phyloP scores from a whole-genome alignment of 768 basidiomycete species.

The Punctularia strigosozonata region DNA sequence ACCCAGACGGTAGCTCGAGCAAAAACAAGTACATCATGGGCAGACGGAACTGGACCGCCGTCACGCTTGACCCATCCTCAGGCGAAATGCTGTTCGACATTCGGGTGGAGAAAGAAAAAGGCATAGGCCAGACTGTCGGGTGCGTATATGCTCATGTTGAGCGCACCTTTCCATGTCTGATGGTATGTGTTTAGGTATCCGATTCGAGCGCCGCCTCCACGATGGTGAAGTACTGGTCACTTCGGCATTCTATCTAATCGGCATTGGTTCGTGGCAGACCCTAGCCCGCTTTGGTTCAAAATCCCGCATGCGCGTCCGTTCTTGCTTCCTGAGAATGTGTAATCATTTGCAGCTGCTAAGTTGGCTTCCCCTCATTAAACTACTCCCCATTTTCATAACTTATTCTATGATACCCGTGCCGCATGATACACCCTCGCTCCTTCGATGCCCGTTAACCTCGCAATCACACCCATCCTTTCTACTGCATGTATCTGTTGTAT shows the following conservation, averaged over 20 bases:
- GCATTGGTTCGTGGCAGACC: conserved; percentile 4
- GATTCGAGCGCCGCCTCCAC: conserved; percentile 1
- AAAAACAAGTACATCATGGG: conserved; percentile 83
- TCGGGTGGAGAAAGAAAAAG: conserved; percentile 77
- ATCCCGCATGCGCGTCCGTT: too few relatives aligned
- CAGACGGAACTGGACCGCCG: conserved; percentile 76
- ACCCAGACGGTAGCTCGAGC: conserved; percentile 64
- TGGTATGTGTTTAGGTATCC: not conserved
- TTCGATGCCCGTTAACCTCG: too few relatives aligned
- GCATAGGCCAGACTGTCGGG: conserved; percentile 72
- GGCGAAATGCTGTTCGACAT: conserved; percentile 74
- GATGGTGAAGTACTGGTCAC: too few relatives aligned
- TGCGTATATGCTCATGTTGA: conserved; percentile 23
- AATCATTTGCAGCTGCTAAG: too few relatives aligned
- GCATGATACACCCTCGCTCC: too few relatives aligned
- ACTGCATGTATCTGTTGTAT: too few relatives aligned
- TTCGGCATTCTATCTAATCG: too few relatives aligned
- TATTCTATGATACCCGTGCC: too few relatives aligned
- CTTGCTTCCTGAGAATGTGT: too few relatives aligned
- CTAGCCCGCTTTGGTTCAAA: conserved; percentile 2
- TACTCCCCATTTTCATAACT: too few relatives aligned
- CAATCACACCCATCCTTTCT: too few relatives aligned
- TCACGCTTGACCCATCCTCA: conserved; percentile 41
- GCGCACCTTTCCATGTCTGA: not conserved
- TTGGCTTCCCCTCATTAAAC: too few relatives aligned